A percentile compares a stretch with the other conserved stretches of the same genome.
Evolutionary conservation across 495 filamentous ascomycete genomes (phyloP).

Genomic region (Lindgomyces ingoldianus): DNA sequence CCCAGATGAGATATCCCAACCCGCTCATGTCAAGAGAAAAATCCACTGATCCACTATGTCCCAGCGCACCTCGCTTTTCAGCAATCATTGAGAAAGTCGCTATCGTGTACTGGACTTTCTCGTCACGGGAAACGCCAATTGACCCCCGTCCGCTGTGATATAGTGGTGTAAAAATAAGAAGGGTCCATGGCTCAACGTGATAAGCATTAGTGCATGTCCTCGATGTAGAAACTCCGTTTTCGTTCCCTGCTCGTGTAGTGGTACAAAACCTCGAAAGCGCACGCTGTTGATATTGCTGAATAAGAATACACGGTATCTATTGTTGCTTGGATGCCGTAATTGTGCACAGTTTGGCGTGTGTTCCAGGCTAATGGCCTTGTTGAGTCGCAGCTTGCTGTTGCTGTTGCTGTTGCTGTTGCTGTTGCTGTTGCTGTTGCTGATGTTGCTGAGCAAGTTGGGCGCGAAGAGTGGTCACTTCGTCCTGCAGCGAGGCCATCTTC

Average conservation of each 20-base stretch:
- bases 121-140: slow-evolving; percentile 4
- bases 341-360: too few species aligned
- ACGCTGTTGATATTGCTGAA: neutral
- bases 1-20: too few species aligned
- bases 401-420: slow-evolving; percentile 6
- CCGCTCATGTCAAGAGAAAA: too few species aligned
- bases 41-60: too few species aligned
- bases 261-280: neutral
- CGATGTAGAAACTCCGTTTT: neutral
- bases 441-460: slow-evolving; percentile 36
- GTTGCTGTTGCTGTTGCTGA: slow-evolving; percentile 2
- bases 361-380: too few species aligned
- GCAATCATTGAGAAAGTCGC: slow-evolving; percentile 13
- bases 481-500: slow-evolving; percentile 37
- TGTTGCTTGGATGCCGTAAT: too few species aligned
- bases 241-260: neutral
- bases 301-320: too few species aligned
- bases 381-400: slow-evolving; percentile 13
- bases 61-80: too few species aligned
- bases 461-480: slow-evolving; percentile 41
- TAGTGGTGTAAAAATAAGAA: neutral
- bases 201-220: neutral
- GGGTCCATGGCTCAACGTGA: neutral
- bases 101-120: slow-evolving; percentile 37
- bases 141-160: neutral